Percentiles rank a stretch among this genome's conserved stretches.
Evolutionary conservation across 2,329 filamentous ascomycete genomes (phyloP).

Genomic region (Neonectria magnoliae): DNA sequence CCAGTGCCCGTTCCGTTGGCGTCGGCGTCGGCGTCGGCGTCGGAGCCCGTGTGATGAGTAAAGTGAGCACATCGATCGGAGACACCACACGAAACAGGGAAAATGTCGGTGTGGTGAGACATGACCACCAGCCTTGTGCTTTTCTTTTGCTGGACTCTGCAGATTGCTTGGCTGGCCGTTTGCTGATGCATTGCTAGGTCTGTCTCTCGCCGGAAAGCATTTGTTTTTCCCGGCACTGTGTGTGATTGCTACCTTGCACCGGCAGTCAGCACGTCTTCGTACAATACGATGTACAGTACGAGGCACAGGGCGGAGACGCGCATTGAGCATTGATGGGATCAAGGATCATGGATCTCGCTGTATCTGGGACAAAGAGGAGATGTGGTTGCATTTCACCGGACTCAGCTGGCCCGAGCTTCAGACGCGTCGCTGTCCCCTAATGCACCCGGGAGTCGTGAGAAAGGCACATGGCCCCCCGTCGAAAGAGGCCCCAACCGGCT

Average conservation of each 20-base stretch:
- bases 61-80: constrained; percentile 25
- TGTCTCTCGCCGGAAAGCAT: constrained; percentile 6
- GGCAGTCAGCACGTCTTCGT: constrained; percentile 2
- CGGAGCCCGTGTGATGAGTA: constrained; percentile 9
- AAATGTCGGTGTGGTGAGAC: constrained; percentile 41
- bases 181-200: constrained; percentile 1
- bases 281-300: constrained; percentile 3
- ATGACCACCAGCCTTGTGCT: constrained; percentile 32
- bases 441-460: constrained; percentile 7
- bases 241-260: neutral
- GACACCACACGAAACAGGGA: constrained; percentile 32
- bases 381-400: constrained; percentile 7
- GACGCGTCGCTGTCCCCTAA: constrained; percentile 16
- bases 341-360: constrained; percentile 25
- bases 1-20: constrained; percentile 11
- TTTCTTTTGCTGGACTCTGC: constrained; percentile 8
- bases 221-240: constrained; percentile 13
- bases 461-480: constrained; percentile 14
- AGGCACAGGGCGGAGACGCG: neutral
- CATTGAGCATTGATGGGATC: constrained; percentile 4
- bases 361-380: constrained; percentile 21
- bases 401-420: constrained; percentile 11
- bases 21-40: neutral
- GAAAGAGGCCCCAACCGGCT: neutral
- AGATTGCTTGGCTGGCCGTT: neutral